A percentile compares a stretch with the other conserved stretches of the same genome.
These are phyloP conservation scores for Wickerhamomyces alni DNA, from an alignment of 805 yeast species.

Conservation along the genomic window DNA sequence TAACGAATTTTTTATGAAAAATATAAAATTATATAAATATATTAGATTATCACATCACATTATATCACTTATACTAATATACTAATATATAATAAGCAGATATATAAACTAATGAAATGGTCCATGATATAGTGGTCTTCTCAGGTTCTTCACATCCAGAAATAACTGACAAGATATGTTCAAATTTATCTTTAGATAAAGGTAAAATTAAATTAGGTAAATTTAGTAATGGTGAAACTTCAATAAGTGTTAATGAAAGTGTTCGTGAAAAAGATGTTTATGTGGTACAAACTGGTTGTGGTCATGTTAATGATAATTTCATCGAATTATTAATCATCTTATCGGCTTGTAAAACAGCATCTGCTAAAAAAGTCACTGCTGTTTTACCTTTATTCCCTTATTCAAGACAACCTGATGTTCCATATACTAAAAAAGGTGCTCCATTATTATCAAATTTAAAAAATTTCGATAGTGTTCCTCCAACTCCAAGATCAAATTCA, in stretches of 20 bases:
- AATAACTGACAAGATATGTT: conserved; percentile 69
- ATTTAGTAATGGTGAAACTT: conserved; percentile 89
- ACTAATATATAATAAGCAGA: background rate
- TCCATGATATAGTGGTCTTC: conserved; percentile 82
- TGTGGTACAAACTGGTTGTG: conserved; percentile 88
- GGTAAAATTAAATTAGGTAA: conserved; percentile 62
- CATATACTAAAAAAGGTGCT: conserved; percentile 72
- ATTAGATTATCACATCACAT: no score
- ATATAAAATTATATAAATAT: no score
- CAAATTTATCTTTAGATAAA: conserved; percentile 64
- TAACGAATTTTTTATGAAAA: no score
- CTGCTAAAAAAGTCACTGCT: conserved; percentile 91
- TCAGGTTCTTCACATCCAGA: conserved; percentile 90
- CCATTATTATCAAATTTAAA: conserved; percentile 42
- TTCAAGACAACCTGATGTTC: conserved; percentile 92
- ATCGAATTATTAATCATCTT: conserved; percentile 91
- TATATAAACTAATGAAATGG: conserved; percentile 11
- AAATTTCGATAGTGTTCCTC: conserved; percentile 42
- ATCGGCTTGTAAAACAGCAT: conserved; percentile 95
- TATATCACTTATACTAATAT: no score
- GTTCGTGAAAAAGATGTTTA: conserved; percentile 96
- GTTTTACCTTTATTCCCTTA: conserved; percentile 96
- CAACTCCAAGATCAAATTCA: conserved; percentile 34
- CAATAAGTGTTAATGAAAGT: conserved; percentile 77
- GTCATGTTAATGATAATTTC: conserved; percentile 81